Evolutionary conservation across 2,329 filamentous ascomycete genomes (phyloP).

Genomic region (Beauveria pseudobassiana): DNA sequence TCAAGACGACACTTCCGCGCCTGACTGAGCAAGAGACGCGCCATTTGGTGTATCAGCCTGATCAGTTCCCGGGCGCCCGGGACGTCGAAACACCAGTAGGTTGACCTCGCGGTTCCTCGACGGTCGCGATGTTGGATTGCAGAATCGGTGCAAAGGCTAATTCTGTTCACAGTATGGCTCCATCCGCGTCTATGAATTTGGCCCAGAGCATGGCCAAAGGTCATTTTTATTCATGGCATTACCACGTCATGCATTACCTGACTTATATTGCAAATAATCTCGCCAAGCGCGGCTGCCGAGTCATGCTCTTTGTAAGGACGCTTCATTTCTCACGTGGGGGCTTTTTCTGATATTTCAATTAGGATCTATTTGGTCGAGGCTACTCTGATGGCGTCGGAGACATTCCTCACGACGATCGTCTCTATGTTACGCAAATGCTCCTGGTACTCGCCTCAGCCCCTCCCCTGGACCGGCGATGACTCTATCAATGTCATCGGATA

Average conservation of each 20-base stretch:
- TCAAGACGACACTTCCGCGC: constrained; percentile 31
- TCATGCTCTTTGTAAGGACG: constrained; percentile 63
- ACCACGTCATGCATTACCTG: constrained; percentile 74
- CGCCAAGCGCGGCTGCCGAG: constrained; percentile 62
- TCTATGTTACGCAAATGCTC: constrained; percentile 67
- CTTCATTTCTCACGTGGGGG: not conserved
- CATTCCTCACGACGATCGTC: constrained; percentile 62
- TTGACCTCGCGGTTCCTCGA: constrained; percentile 3
- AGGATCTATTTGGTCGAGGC: constrained; percentile 64
- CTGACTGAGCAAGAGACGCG: constrained; percentile 29
- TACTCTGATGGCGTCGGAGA: constrained; percentile 58
- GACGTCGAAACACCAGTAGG: constrained; percentile 61
- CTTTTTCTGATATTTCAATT: not conserved
- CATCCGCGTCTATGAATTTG: constrained; percentile 76
- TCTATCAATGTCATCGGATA: constrained; percentile 68
- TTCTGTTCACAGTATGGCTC: constrained; percentile 51
- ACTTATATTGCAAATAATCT: constrained; percentile 59
- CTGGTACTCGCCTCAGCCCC: constrained; percentile 59
- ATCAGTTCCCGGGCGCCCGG: constrained; percentile 63
- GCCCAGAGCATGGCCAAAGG: constrained; percentile 61
- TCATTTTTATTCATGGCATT: constrained; percentile 76
- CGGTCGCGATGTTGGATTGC: not conserved
- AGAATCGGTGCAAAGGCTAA: not conserved
- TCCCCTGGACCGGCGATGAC: constrained; percentile 55
- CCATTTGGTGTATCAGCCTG: constrained; percentile 51